Base-by-base conservation (phyloP, 495 filamentous ascomycete species). In the Penicillium bialowiezense region DNA sequence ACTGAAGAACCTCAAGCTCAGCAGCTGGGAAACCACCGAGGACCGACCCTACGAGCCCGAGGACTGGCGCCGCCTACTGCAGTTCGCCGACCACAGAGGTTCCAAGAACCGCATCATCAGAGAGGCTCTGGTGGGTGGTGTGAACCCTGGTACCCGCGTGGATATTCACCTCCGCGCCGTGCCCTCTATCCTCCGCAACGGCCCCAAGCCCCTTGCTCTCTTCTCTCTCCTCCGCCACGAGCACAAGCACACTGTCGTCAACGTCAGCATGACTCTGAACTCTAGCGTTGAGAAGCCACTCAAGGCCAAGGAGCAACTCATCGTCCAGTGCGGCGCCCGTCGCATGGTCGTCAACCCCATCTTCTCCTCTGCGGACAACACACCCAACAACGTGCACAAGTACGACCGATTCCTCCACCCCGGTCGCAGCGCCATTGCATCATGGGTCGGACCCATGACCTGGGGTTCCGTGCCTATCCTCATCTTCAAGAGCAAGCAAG, bases 331-430 rank as follows among this genome's bases (percentile, higher is more conserved):
- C 56, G 93, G 93, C 19, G 83, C 92, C 13, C 84, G 95, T 33
- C 79, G 92, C 32, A 82, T 96, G 54, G 68, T 90, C 29, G 83
- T 96, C 66, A 95, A 93, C 52, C 91, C 93, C 17, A 69, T 98
- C 18, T 97, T 92, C 75, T 96, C 90, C 3, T 80, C 87, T 55
- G 71, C 75, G 10, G 90, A 89, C 48, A 89, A 83, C 62, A 92
- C 91, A 0, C 87, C 87, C 42, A 98, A 98, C 70, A 84, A 97
- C 60, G 90, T 98, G 10, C 89, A 97, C 74, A 97, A 97, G 65
- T 97, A 87, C 73, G 88, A 92, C 68, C 89, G 95, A 7, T 97
- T 83, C 75, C 76, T 97, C 4, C 89, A 96, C 61, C 91, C 93
- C 0, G 91, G 92, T 4, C 83, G 88, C 60, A 92, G 89, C 10